Base-by-base conservation (phyloP, 2,329 filamentous ascomycete genomes). In the Phaeoacremonium minimum region DNA sequence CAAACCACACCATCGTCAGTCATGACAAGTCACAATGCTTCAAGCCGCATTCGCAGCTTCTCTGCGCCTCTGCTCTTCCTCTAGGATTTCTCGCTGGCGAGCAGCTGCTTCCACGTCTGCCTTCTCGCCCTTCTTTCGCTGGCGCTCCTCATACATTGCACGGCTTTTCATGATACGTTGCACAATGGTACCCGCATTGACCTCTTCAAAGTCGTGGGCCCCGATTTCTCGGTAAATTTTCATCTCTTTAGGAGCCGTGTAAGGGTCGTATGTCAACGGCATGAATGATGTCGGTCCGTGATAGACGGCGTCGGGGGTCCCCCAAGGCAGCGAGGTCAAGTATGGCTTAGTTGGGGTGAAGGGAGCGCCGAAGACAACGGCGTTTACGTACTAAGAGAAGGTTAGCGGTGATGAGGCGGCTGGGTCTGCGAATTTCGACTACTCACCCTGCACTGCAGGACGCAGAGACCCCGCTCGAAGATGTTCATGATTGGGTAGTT, bases 401-500 rank as follows among this genome's bases (percentile, higher is more conserved):
- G n/a, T n/a, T n/a, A n/a, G n/a, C n/a, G n/a, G n/a, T n/a, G n/a
- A n/a, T n/a, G n/a, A n/a, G n/a, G n/a, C n/a, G n/a, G n/a, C n/a
- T 26, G 22, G 9, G n/a, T 26, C n/a, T 9, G 22, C 22, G 9
- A 26, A 26, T 26, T 3, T 26, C 9, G 22, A 26, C 22, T 26
- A 60, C 77, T 52, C 70, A 91, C 87, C 61, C 85, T 85, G 71
- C 93, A 98, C 56, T 98, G 93, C 44, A 97, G 69, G 18, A 97
- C 91, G 58, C 93, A 98, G 15, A 98, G 79, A 2, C 90, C 90
- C 29, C 93, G 84, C 69, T 98, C 93, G 53, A 91, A 95, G 39
- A 95, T 90, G 68, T 97, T 98, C 93, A 98, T 98, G 66, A 98
- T 97, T 17, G 93, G 93, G 57, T 96, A 98, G 66, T 98, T 98